A percentile compares a stretch with the other conserved stretches of the same genome.
Evolutionary conservation across 2,329 filamentous ascomycete species (phyloP).

Genomic region (Hypoxylon sp.): DNA sequence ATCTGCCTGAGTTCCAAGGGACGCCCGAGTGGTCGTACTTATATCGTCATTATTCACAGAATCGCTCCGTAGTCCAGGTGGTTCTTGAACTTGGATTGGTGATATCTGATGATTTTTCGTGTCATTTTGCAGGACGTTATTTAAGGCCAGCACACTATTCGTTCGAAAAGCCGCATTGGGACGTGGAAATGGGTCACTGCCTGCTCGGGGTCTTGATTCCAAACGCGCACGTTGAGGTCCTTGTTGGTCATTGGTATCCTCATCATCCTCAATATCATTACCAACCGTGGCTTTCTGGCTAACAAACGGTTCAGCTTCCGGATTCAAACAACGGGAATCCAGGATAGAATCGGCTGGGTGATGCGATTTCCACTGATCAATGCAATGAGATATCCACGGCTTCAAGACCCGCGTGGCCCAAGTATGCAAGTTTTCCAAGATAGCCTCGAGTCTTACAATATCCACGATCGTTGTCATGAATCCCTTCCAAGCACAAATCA

Average conservation of each 20-base stretch:
- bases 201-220: background rate
- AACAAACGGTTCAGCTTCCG: background rate
- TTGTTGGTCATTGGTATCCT: background rate
- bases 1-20: background rate
- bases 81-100: background rate
- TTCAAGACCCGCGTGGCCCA: background rate
- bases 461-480: background rate
- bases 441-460: conserved; percentile 1
- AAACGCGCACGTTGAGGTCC: background rate
- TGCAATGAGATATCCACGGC: background rate
- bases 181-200: background rate
- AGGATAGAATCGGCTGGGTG: background rate
- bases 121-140: background rate
- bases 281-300: background rate
- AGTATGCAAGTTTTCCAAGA: background rate
- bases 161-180: background rate
- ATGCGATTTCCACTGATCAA: conserved; percentile 2
- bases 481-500: background rate
- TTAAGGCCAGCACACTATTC: background rate
- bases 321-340: background rate
- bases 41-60: background rate
- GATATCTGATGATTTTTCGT: background rate
- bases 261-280: background rate
- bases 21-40: background rate
- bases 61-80: background rate